Base-by-base conservation (phyloP, 345 rosid genomes). In the Euphorbia tirucalli region DNA sequence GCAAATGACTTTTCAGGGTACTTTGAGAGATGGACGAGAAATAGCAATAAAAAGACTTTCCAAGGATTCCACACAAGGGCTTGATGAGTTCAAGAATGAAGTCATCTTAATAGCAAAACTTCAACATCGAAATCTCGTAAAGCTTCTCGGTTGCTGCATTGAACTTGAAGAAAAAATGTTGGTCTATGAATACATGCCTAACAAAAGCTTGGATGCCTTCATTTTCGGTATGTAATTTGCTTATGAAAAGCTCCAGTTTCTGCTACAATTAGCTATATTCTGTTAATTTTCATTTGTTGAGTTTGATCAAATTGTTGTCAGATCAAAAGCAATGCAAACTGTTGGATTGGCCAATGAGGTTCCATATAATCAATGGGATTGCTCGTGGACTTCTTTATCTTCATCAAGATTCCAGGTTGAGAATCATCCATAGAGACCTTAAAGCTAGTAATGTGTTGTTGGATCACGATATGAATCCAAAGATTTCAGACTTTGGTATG, bases 301-400 rank as follows among this genome's bases (percentile, higher is more conserved):
- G 4, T 49, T 60, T 25, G 21, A 35, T 68, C 28, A 10, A 16
- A 59, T 10, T 52, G 4, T 57, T 43, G 44, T 19, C 67, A 77
- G 80, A 72, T 72, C 70, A 72, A 72, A 68, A 52, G 43, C 70
- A 62, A 59, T 22, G 73, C 3, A 70, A 43, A 32, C 5, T 78
- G 21, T 44, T 82, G 49, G 74, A 79, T 41, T 83, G 87, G 87
- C 32, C 77, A 7, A 73, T 14, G 61, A 71, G 79, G 19, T 59
- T 68, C 71, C 46, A 76, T 2, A 78, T 83, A n/a, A 81, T 83
- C 41, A 70, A 68, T 19, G 84, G 87, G 39, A 78, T 83, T 19
- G 79, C 83, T n/a, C 55, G 83, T 7, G 87, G 84, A 21, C 69
- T 83, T 32, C 84, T 81, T 49, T 83, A 80, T 43, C 82, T 83